These are phyloP conservation scores for Taphrina sp. DNA, from an alignment of 1,139 yeast species.

Conservation along the genomic window DNA sequence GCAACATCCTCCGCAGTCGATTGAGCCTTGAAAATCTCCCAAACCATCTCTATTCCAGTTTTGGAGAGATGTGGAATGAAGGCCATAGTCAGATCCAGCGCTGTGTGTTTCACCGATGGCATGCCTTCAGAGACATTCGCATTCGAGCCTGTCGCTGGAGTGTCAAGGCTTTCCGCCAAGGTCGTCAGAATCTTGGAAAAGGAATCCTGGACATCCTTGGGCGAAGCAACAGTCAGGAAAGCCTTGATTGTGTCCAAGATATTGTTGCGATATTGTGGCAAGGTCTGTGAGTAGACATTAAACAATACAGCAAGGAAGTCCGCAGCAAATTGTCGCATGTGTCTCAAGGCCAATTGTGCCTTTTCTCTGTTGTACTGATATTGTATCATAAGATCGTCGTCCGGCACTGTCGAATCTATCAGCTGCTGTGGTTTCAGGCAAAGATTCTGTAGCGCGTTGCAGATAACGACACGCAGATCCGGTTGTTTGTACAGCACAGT, in stretches of 20 bases:
- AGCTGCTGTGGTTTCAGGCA: conserved; percentile 75
- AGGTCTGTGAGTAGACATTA: conserved; percentile 84
- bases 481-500: conserved; percentile 71
- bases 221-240: conserved; percentile 68
- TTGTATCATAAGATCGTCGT: conserved; percentile 57
- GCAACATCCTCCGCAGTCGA: conserved; percentile 56
- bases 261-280: conserved; percentile 77
- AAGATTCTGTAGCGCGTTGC: conserved; percentile 73
- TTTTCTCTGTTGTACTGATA: conserved; percentile 60
- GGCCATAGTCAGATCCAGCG: conserved; percentile 86
- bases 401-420: conserved; percentile 46
- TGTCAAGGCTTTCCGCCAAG: conserved; percentile 71
- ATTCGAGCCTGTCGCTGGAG: conserved; percentile 47
- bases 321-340: conserved; percentile 59
- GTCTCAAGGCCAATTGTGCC: conserved; percentile 59
- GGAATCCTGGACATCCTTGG: conserved; percentile 65
- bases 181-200: conserved; percentile 83
- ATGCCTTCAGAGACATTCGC: conserved; percentile 45
- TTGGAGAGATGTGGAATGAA: conserved; percentile 80
- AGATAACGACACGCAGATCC: conserved; percentile 70
- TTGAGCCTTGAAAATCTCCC: conserved; percentile 72
- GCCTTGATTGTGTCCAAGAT: conserved; percentile 82
- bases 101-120: conserved; percentile 67
- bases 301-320: conserved; percentile 82
- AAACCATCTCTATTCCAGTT: conserved; percentile 67